These are phyloP conservation scores for Mycogone perniciosa DNA, from an alignment of 2,329 filamentous ascomycete species.

Conservation along the genomic window DNA sequence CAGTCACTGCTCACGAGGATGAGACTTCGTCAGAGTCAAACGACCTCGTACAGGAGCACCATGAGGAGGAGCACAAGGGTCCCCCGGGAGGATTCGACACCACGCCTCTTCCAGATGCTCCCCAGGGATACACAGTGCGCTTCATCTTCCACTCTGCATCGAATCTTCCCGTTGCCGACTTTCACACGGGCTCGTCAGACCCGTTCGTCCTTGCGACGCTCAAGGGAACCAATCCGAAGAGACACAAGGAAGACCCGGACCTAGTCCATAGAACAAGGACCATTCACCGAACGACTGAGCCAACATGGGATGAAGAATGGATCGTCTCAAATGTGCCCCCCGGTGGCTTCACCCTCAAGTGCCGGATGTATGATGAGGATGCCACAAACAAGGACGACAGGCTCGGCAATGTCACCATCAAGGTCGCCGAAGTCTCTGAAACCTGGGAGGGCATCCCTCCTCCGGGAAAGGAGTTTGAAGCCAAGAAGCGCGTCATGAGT, in stretches of 20 bases:
- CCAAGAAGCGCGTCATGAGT: conserved; percentile 80
- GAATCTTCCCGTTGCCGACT: conserved; percentile 77
- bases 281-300: conserved; percentile 63
- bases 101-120: conserved; percentile 68
- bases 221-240: conserved; percentile 58
- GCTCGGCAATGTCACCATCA: conserved; percentile 76
- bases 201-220: conserved; percentile 77
- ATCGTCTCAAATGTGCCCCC: conserved; percentile 79
- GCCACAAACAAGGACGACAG: conserved; percentile 78
- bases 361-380: conserved; percentile 86
- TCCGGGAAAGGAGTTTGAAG: conserved; percentile 52
- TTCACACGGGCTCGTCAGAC: conserved; percentile 72
- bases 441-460: conserved; percentile 63
- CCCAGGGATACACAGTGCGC: conserved; percentile 75
- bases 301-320: conserved; percentile 81
- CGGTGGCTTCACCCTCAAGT: conserved; percentile 77
- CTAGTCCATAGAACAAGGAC: conserved; percentile 71
- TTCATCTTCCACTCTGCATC: conserved; percentile 76
- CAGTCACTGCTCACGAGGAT: conserved; percentile 5
- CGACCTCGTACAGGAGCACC: not conserved
- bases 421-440: conserved; percentile 53
- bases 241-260: conserved; percentile 81
- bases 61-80: conserved; percentile 20
- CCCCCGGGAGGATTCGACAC: conserved; percentile 74
- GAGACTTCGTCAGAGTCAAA: conserved; percentile 6